Conservation (phyloP, 2,329 filamentous ascomycete genomes). For the Epichloe typhina region DNA sequence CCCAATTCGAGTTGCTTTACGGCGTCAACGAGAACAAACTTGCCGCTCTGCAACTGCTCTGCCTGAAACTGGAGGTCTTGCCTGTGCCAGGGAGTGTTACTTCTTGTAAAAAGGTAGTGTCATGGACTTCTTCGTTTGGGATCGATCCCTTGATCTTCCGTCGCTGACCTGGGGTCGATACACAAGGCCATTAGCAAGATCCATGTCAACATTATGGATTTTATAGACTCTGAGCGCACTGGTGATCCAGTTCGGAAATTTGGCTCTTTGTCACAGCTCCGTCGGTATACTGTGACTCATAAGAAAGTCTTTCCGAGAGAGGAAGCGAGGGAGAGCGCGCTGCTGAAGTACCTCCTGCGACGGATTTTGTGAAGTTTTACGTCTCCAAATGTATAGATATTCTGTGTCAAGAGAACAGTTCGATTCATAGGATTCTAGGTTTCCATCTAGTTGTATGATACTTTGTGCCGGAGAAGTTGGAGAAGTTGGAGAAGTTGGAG, state of each 20-base stretch:
- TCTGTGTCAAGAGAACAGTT: no score
- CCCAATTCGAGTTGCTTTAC: not conserved
- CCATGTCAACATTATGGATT: conserved; percentile 4
- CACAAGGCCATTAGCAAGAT: not conserved
- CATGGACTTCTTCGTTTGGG: no score
- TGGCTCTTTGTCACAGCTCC: not conserved
- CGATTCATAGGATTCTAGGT: no score
- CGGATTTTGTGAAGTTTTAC: not conserved
- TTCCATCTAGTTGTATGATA: no score
- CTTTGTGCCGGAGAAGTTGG: no score
- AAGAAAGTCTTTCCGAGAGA: not conserved
- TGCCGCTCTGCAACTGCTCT: not conserved
- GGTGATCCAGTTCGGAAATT: not conserved
- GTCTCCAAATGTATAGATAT: no score
- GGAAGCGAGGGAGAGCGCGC: not conserved
- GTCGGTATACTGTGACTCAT: not conserved
- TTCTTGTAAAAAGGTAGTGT: not conserved
- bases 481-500: no score
- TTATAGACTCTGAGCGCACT: conserved; percentile 3
- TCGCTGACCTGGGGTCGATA: not conserved
- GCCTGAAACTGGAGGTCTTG: not conserved
- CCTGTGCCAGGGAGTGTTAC: not conserved
- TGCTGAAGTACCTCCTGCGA: conserved; percentile 1
- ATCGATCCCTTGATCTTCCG: not conserved
- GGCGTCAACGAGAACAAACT: conserved; percentile 1